Evolutionary conservation across 352 stramenopile species (phyloP).

Genomic region (Phytophthora pinifolia): DNA sequence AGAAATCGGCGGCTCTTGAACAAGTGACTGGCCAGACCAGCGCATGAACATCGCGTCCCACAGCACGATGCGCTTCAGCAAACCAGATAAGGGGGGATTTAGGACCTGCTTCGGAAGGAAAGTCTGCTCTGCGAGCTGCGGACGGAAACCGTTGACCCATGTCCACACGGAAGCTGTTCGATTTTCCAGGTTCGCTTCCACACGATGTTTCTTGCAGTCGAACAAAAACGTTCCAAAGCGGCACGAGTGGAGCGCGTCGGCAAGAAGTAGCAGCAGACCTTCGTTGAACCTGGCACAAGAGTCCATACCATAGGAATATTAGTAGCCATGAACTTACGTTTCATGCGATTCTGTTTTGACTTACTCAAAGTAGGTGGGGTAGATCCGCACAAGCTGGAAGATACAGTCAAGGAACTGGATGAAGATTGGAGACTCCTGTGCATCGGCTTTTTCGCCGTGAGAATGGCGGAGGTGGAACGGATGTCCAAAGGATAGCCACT

Average conservation of each 20-base stretch:
- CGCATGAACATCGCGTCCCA: constrained; percentile 78
- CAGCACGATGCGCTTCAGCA: constrained; percentile 63
- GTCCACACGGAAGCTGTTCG: constrained; percentile 80
- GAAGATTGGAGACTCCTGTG: constrained; percentile 84
- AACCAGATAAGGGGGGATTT: constrained; percentile 53
- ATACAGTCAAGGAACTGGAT: constrained; percentile 87
- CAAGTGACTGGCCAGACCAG: constrained; percentile 66
- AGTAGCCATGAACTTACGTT: no score
- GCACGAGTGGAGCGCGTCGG: constrained; percentile 96
- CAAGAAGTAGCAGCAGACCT: constrained; percentile 90
- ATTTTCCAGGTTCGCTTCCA: constrained; percentile 54
- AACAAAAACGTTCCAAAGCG: constrained; percentile 98
- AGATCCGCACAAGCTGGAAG: constrained; percentile 89
- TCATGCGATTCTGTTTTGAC: constrained; percentile 4
- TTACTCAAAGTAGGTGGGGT: constrained; percentile 95
- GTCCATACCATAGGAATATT: no score
- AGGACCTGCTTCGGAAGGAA: constrained; percentile 54
- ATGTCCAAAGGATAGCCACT: constrained; percentile 83
- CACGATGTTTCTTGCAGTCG: constrained; percentile 91
- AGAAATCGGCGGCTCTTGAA: constrained; percentile 41
- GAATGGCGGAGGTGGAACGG: constrained; percentile 80
- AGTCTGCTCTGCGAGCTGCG: constrained; percentile 55
- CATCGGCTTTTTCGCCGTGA: constrained; percentile 76
- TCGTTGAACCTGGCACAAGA: constrained; percentile 89
- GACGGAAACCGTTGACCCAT: constrained; percentile 77